Base-by-base conservation (phyloP, 2,329 filamentous ascomycete species). In the Arachnomyces sp. region DNA sequence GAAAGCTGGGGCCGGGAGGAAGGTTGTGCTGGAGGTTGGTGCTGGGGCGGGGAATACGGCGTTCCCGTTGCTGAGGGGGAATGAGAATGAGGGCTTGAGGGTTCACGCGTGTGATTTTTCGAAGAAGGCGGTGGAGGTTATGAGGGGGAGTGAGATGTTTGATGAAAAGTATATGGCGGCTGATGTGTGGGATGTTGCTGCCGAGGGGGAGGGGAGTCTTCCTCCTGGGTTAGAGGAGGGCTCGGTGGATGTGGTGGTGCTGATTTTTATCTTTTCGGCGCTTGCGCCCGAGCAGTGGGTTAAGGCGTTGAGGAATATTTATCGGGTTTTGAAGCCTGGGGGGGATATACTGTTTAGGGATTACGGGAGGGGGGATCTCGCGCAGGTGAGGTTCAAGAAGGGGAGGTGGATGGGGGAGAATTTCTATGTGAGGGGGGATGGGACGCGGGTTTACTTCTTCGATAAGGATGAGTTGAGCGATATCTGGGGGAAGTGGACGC, bases 231-330 rank as follows among this genome's bases (percentile, higher is more conserved):
- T 98, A 12, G 70, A 69, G 36, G 81, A 88, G 53, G 80, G 73
- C n/a, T 84, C 78, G 43, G 88, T 95, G 44, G 90, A 98, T 63
- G 78, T 96, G 30, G 86, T 94, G 29, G 72, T 98, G 39, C 79
- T 98, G 74, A 87, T 98, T 45, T 98, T 98, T 68, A 90, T 96
- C 57, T 96, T 98, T 70, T 94, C 87, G 13, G 92, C 92, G 2
- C 70, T 98, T 34, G 81, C 83, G 28, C 92, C 92, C 0, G 61
- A 64, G 35, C 88, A 98, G 63, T 98, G 92, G 92, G 68, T 73
- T 36, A 76, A 79, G 57, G 87, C 88, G 9, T 79, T 96, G 30
- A 68, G 72, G 43, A 98, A 96, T 58, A 77, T 95, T 12, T 76
- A 83, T 62, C 76, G 76, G 38, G 71, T 94, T 28, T 73, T 98